Percentiles rank a stretch among this genome's conserved stretches.
Evolutionary conservation across 1,284 basidiomycete species (phyloP).

Genomic region (Schizophyllum commune): DNA sequence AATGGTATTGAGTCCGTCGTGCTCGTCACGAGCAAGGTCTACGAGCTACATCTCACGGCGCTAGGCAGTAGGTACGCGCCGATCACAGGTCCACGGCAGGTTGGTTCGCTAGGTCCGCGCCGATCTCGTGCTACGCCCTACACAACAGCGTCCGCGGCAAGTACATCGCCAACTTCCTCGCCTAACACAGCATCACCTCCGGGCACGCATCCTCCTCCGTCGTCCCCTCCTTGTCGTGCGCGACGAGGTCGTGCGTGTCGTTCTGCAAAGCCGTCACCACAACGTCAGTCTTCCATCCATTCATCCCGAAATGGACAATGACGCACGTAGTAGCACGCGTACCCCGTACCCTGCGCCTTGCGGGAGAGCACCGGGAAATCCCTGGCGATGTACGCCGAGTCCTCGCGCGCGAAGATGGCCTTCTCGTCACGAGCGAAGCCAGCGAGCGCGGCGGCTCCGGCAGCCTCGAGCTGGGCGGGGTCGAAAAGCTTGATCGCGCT

Average conservation of each 20-base stretch:
- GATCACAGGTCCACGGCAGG: too few species aligned
- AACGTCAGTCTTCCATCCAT: too few species aligned
- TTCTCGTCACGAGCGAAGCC: too few species aligned
- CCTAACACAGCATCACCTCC: not conserved
- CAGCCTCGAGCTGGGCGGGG: not conserved
- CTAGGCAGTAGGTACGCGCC: too few species aligned
- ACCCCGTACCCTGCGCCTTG: not conserved
- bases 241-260: not conserved
- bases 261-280: not conserved
- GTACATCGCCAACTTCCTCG: too few species aligned
- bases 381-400: not conserved
- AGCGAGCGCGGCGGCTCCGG: too few species aligned
- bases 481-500: not conserved
- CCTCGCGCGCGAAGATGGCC: not conserved
- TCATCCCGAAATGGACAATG: not conserved
- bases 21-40: too few species aligned
- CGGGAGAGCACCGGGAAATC: not conserved
- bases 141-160: too few species aligned
- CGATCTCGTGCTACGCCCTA: too few species aligned
- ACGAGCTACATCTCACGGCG: too few species aligned
- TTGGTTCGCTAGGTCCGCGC: too few species aligned
- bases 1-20: too few species aligned
- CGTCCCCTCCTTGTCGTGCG: not conserved
- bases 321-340: not conserved
- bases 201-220: not conserved